Percentiles rank a stretch among this genome's conserved stretches.
These are phyloP conservation scores for Leishmania turanica DNA, from an alignment of 208 protist species.

Conservation along the genomic window DNA sequence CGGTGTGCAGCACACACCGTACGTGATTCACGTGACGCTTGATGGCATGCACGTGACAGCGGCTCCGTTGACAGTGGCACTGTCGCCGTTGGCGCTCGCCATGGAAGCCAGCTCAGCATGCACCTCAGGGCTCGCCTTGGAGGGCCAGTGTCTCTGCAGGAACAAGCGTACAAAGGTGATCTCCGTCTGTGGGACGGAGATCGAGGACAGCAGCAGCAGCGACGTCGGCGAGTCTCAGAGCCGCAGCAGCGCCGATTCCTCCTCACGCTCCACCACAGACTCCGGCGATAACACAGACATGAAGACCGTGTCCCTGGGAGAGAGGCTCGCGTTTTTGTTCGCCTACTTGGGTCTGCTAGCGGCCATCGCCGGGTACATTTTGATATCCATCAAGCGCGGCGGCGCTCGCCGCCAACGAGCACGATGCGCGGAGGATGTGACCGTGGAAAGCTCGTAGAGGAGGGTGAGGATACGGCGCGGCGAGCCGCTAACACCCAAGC, in stretches of 20 bases:
- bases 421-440: constrained; percentile 20
- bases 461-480: not conserved
- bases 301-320: constrained; percentile 13
- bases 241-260: not conserved
- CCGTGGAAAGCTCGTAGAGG: constrained; percentile 19
- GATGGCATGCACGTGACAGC: constrained; percentile 43
- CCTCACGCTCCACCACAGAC: not conserved
- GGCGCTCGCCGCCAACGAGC: constrained; percentile 6
- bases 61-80: constrained; percentile 36
- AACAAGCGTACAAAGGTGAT: constrained; percentile 23
- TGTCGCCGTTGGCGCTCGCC: constrained; percentile 57
- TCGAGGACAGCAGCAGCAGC: constrained; percentile 16
- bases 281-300: not conserved
- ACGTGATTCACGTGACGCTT: constrained; percentile 34
- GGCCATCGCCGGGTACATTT: constrained; percentile 35
- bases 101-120: constrained; percentile 54
- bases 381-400: constrained; percentile 29
- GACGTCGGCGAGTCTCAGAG: constrained; percentile 26
- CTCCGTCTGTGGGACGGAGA: constrained; percentile 15
- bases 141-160: constrained; percentile 37
- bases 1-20: constrained; percentile 1
- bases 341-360: constrained; percentile 44
- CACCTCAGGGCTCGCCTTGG: constrained; percentile 49
- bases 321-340: constrained; percentile 35
- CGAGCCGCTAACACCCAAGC: not conserved